A percentile compares a stretch with the other conserved stretches of the same genome.
These are phyloP conservation scores for Tardiomyces depauwii DNA, from an alignment of 1,139 yeast species.

Conservation along the genomic window DNA sequence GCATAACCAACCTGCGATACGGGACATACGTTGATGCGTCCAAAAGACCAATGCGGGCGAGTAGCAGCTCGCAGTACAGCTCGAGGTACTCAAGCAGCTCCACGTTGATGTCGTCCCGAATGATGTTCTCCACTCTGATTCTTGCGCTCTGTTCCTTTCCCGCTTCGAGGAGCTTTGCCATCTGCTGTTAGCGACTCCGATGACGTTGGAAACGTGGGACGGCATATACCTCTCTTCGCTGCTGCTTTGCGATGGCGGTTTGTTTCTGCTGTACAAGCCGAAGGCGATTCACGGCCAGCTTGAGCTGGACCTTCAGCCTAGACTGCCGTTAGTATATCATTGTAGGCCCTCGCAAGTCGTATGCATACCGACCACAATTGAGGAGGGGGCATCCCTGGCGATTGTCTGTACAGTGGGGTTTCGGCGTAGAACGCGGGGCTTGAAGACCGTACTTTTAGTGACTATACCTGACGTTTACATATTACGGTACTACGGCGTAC, in stretches of 20 bases:
- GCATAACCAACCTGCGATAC: too few species aligned
- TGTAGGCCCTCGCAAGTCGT: too few species aligned
- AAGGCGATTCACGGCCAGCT: constrained; percentile 73
- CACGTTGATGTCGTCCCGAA: constrained; percentile 72
- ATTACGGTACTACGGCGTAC: too few species aligned
- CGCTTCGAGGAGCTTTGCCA: constrained; percentile 58
- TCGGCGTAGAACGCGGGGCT: too few species aligned
- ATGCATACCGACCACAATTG: too few species aligned
- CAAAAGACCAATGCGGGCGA: constrained; percentile 60
- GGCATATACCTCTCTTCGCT: constrained; percentile 39
- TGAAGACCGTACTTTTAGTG: too few species aligned
- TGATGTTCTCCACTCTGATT: constrained; percentile 76
- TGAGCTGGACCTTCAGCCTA: constrained; percentile 57
- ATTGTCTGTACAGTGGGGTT: too few species aligned
- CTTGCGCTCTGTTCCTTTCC: constrained; percentile 80
- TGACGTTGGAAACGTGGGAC: not conserved
- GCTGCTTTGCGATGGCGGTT: constrained; percentile 71
- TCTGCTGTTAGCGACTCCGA: constrained; percentile 18
- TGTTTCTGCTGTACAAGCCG: constrained; percentile 76
- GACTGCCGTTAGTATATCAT: constrained; percentile 10
- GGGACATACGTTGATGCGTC: constrained; percentile 14
- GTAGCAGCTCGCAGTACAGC: constrained; percentile 69
- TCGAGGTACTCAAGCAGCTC: constrained; percentile 75
- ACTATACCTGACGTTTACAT: too few species aligned
- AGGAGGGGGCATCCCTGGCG: too few species aligned